Base-by-base conservation (phyloP, 768 basidiomycete species). In the Trametes coccinea region DNA sequence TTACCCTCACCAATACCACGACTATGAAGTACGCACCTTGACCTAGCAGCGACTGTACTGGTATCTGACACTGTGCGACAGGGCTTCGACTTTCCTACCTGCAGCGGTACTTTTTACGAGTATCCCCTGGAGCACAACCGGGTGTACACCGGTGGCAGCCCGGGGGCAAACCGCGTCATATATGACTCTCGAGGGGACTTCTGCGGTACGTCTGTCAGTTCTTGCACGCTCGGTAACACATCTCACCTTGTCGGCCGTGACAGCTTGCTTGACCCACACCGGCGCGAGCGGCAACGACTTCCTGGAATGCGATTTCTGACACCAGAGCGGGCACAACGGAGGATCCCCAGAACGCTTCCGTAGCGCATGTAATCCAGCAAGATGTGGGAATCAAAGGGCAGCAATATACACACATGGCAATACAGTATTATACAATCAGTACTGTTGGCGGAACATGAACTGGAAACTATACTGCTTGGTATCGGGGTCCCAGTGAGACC, bases 401-500 rank as follows among this genome's bases (percentile, higher is more conserved):
- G 29, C 34, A 44, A 31, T 45, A 45, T 57, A 59, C 51, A 56
- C 27, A 17, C 33, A 30, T 33, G 50, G 9, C 51, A 39, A 66
- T 64, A 66, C 59, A 66, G 31, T 50, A 60, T 41, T 16, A 67
- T 29, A 62, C 46, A 55, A 68, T 73, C 66, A 77, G 66, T 75
- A 74, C 29, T 70, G 63, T 64, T 88, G 76, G 68, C 88, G 84
- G 79, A 95, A 98, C 87, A 98, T 91, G 80, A 98, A 96, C 76
- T 97, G 95, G 81, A 96, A 95, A 73, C 89, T 93, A 75, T 95
- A 96, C 76, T 97, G 94, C 76, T 98, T 98, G 53, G 95, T 96
- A 73, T 99, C 96, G n/a, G 92, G 87, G 73, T 98, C 97, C 97
- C 96, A 98, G 71, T 98, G 92, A 43, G 95, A 95, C 97, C 97